Conservation (phyloP, 257 asterid genomes). For the Gentiana dahurica region DNA sequence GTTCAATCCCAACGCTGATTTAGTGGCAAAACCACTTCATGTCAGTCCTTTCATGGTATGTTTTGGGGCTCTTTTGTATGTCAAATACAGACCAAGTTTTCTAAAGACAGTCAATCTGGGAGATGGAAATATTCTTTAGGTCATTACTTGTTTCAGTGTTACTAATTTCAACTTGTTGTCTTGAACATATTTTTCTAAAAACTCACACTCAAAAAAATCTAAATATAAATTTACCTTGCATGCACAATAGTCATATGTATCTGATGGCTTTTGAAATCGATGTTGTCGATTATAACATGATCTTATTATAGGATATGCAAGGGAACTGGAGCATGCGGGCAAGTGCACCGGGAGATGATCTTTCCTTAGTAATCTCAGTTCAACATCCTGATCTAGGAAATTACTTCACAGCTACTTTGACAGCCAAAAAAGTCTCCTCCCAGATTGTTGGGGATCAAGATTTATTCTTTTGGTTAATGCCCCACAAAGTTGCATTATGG, state of each 20-base stretch:
- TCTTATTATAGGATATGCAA: conserved; percentile 60
- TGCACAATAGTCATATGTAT: not conserved
- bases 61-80: not conserved
- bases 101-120: too few species aligned
- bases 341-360: conserved; percentile 55
- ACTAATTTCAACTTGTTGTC: too few species aligned
- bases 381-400: conserved; percentile 84
- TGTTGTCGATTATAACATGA: not conserved
- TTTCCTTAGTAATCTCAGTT: conserved; percentile 56
- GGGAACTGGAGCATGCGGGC: conserved; percentile 76
- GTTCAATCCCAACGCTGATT: conserved; percentile 72
- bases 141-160: too few species aligned
- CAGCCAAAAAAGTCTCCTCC: conserved; percentile 54
- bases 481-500: conserved; percentile 89
- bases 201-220: too few species aligned
- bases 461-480: conserved; percentile 93
- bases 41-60: conserved; percentile 98
- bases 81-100: too few species aligned
- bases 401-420: conserved; percentile 85
- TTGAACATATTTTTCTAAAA: too few species aligned
- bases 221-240: not conserved
- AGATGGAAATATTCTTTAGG: too few species aligned
- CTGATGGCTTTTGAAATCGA: not conserved
- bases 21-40: conserved; percentile 90
- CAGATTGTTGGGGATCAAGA: conserved; percentile 33